Conservation (phyloP, 257 asterid genomes). For the Przewalskia tangutica region DNA sequence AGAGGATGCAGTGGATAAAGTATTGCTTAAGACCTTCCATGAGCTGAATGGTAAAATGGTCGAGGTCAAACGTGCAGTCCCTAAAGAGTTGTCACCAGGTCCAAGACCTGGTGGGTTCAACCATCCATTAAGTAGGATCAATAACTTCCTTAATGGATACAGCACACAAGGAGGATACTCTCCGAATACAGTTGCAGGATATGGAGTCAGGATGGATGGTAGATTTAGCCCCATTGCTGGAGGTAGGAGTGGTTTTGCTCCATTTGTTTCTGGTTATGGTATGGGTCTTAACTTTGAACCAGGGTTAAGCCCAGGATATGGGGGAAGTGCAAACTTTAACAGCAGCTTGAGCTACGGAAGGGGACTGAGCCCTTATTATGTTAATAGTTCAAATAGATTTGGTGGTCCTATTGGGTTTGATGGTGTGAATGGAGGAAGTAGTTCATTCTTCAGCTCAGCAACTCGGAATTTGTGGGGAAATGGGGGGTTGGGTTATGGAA, state of each 20-base stretch:
- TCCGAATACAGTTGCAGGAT: constrained; percentile 19
- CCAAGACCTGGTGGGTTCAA: constrained; percentile 18
- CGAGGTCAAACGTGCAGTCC: constrained; percentile 23
- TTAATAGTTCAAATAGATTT: constrained; percentile 13
- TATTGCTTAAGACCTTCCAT: constrained; percentile 19
- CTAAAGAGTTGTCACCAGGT: constrained; percentile 23
- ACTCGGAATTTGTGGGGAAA: constrained; percentile 17
- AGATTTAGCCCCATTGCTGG: constrained; percentile 15
- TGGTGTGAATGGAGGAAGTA: constrained; percentile 17
- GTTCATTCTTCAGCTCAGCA: constrained; percentile 19
- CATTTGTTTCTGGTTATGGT: constrained; percentile 18
- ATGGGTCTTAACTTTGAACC: constrained; percentile 20
- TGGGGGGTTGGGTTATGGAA: constrained; percentile 16
- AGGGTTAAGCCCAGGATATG: constrained; percentile 12
- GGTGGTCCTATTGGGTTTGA: constrained; percentile 11
- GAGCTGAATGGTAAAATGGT: constrained; percentile 26
- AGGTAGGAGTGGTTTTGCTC: constrained; percentile 16
- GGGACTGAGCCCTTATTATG: constrained; percentile 14
- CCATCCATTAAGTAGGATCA: constrained; percentile 13
- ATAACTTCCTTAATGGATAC: constrained; percentile 15
- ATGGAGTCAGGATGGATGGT: constrained; percentile 21
- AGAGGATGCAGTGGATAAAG: constrained; percentile 22
- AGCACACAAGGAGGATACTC: constrained; percentile 16
- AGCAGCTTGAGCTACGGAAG: constrained; percentile 16
- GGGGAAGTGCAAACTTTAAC: constrained; percentile 10